phyloP scores from a whole-genome alignment of 2,329 filamentous ascomycete genomes.

The Fusarium devonianum region DNA sequence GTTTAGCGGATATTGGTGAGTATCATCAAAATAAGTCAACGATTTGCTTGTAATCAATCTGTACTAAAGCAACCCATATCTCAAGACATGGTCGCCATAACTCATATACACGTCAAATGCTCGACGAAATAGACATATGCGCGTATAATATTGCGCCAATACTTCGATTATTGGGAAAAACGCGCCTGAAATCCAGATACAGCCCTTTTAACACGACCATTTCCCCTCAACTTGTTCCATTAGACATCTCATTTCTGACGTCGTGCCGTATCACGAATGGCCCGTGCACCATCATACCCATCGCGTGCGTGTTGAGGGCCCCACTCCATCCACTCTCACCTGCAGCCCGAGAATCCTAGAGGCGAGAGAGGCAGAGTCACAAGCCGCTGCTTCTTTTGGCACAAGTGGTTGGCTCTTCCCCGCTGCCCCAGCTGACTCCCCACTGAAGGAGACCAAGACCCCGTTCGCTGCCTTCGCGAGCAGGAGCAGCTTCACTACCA shows the following conservation, averaged over 20 bases:
- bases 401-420: no score
- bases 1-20: no score
- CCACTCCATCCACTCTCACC: conserved; percentile 22
- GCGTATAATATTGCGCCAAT: no score
- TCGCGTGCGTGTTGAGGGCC: conserved; percentile 19
- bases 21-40: no score
- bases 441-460: conserved; percentile 15
- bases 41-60: no score
- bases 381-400: conserved; percentile 22
- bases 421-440: conserved; percentile 34
- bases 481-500: conserved; percentile 16
- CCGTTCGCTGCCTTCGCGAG: conserved; percentile 20
- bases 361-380: conserved; percentile 33
- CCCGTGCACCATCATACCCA: conserved; percentile 18
- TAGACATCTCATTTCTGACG: conserved; percentile 1
- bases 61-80: no score
- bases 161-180: no score
- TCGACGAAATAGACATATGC: no score
- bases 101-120: no score
- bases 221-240: not conserved
- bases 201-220: no score
- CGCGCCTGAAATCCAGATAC: no score
- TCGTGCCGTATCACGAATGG: conserved; percentile 17
- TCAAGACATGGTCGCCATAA: no score
- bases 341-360: conserved; percentile 2